Evolutionary conservation across 768 basidiomycete genomes (phyloP).

Genomic region (Lactarius psammicola): DNA sequence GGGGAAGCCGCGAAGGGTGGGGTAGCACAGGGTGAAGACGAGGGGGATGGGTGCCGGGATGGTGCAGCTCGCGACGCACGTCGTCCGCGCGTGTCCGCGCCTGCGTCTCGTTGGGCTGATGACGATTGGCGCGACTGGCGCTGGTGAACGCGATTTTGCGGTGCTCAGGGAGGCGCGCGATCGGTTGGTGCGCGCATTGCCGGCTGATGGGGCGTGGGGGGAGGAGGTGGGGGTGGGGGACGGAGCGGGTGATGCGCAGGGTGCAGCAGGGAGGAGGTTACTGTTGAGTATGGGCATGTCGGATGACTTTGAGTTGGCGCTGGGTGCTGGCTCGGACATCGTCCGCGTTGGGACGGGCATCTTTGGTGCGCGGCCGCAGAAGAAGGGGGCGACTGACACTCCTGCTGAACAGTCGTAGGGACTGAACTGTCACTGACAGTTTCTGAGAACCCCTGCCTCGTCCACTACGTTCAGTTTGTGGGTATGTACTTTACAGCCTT

Average conservation of each 20-base stretch:
- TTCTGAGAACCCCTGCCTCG: too few relatives aligned
- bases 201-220: constrained; percentile 27
- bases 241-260: constrained; percentile 1
- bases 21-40: constrained; percentile 36
- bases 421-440: neutral
- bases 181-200: constrained; percentile 49
- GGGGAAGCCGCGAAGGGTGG: constrained; percentile 92
- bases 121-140: constrained; percentile 83
- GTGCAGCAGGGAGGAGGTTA: constrained; percentile 52
- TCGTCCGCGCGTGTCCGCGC: constrained; percentile 69
- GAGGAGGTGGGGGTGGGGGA: constrained; percentile 25
- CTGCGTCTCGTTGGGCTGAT: constrained; percentile 85
- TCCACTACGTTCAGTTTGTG: neutral
- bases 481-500: neutral
- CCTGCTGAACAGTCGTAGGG: neutral
- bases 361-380: constrained; percentile 25
- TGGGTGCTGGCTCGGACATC: constrained; percentile 79
- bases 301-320: constrained; percentile 85
- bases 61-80: constrained; percentile 61
- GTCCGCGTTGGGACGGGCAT: constrained; percentile 88
- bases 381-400: constrained; percentile 11
- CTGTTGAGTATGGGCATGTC: constrained; percentile 96
- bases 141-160: constrained; percentile 72
- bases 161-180: constrained; percentile 62
- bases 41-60: constrained; percentile 48